Conservation (phyloP, 2,329 filamentous ascomycete genomes). For the Verticillium klebahnii region DNA sequence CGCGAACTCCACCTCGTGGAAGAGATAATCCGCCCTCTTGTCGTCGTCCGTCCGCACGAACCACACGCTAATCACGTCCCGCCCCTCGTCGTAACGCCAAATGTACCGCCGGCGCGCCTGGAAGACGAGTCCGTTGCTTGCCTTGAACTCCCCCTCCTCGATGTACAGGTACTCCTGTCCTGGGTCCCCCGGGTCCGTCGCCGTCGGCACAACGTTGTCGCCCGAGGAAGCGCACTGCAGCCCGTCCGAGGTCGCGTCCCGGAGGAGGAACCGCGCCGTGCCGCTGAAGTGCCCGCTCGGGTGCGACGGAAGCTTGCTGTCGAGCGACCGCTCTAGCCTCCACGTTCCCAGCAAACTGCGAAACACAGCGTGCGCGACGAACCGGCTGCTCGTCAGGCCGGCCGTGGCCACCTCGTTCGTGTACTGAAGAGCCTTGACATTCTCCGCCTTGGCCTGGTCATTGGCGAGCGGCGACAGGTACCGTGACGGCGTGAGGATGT, state of each 20-base stretch:
- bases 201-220: conserved; percentile 3
- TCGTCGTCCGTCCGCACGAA: conserved; percentile 63
- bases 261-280: conserved; percentile 59
- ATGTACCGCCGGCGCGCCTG: conserved; percentile 63
- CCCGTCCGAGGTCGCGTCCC: conserved; percentile 52
- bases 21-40: conserved; percentile 64
- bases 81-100: conserved; percentile 62
- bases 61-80: conserved; percentile 65
- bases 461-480: conserved; percentile 38
- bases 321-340: conserved; percentile 55
- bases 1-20: conserved; percentile 66
- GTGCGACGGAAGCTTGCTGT: conserved; percentile 48
- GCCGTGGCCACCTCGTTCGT: conserved; percentile 37
- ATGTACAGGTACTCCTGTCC: conserved; percentile 63
- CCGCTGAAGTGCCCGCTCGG: conserved; percentile 63
- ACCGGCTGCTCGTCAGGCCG: conserved; percentile 39
- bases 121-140: conserved; percentile 51
- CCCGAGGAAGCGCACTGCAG: not conserved
- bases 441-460: conserved; percentile 31
- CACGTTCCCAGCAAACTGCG: conserved; percentile 66
- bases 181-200: conserved; percentile 19
- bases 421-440: conserved; percentile 37
- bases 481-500: conserved; percentile 52
- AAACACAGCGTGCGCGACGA: conserved; percentile 64
- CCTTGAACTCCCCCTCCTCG: conserved; percentile 61